Evolutionary conservation across 2,329 filamentous ascomycete genomes (phyloP), one percentile per base, ranked within the genome.

Genomic region (Phialemoniopsis sp.): DNA sequence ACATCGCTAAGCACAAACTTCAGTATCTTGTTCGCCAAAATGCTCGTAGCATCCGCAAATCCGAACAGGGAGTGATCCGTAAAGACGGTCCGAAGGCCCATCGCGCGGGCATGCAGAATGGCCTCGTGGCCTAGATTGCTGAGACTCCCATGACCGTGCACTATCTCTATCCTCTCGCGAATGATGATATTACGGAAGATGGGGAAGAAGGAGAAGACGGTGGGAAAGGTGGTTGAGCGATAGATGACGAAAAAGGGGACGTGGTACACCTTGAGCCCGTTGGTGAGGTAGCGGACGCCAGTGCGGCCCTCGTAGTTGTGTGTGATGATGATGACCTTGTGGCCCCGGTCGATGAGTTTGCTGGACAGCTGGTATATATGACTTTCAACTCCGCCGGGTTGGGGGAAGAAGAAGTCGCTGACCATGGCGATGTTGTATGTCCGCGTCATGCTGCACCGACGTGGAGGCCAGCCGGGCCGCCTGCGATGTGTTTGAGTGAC

Each of bases 401-500:
- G 91, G 13, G 93, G 93, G 60, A 94, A 98, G 82, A 98, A 98
- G 76, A 95, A 96, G 73, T 98, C 93, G 77, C 91, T 90, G 62
- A 96, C 87, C 93, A 98, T 98, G 46, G 80, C 80, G 66, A 84
- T 84, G 56, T 80, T 83, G 63, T 82, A 84, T 26, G 74, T 78
- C 47, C 69, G 73, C 51, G 70, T 63, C 65, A 75, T 78, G 40
- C 50, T 64, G 61, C 21, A 6, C 21, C 21, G 6, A 10, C 21
- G 6, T 32, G 7, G 15, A 13, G 30, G 13, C n/a, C 30, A 32
- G 30, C 8, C 30, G 30, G 30, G 13, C 30, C n/a, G 30, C 30
- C 30, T 14, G 13, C 30, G 13, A 18, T 14, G 36, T 16, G 31
- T 16, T 18, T 8, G 30, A 15, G 29, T 28, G 7, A 9, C 30